Percentiles rank a stretch among this genome's conserved stretches.
Conservation (phyloP, 805 yeast species). For the Sungouiella thailandica region DNA sequence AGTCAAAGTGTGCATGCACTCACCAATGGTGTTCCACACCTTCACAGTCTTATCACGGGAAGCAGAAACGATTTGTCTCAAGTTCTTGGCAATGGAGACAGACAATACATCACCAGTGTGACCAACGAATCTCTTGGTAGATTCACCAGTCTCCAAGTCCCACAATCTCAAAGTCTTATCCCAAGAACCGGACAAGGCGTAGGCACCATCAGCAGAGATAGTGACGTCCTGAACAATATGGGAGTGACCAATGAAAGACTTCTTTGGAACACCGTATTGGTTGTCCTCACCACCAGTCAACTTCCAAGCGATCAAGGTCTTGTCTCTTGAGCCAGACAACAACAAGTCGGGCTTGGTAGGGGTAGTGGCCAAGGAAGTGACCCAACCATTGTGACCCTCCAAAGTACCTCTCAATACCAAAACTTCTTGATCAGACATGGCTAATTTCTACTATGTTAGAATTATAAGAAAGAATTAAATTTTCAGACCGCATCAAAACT, state of each 20-base stretch:
- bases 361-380: constrained; percentile 96
- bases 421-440: constrained; percentile 87
- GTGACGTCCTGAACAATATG: constrained; percentile 98
- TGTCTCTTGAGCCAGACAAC: constrained; percentile 98
- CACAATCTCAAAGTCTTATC: constrained; percentile 98
- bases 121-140: constrained; percentile 93
- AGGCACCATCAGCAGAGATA: constrained; percentile 95
- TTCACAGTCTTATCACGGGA: constrained; percentile 98
- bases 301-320: constrained; percentile 97
- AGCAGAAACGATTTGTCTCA: constrained; percentile 97
- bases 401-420: constrained; percentile 99
- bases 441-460: constrained; percentile 8
- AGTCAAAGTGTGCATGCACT: constrained; percentile 87
- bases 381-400: constrained; percentile 88
- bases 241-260: constrained; percentile 96
- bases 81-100: constrained; percentile 92
- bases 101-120: constrained; percentile 97
- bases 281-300: constrained; percentile 87
- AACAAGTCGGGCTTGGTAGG: constrained; percentile 97
- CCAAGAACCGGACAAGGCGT: constrained; percentile 99
- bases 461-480: constrained; percentile 3
- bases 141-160: constrained; percentile 93
- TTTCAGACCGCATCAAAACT: constrained; percentile 2
- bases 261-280: constrained; percentile 97
- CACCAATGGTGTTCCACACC: constrained; percentile 99